A percentile compares a stretch with the other conserved stretches of the same genome.
Conservation (phyloP, 2,329 filamentous ascomycete species). For the Ophiostoma triangulosporum region DNA sequence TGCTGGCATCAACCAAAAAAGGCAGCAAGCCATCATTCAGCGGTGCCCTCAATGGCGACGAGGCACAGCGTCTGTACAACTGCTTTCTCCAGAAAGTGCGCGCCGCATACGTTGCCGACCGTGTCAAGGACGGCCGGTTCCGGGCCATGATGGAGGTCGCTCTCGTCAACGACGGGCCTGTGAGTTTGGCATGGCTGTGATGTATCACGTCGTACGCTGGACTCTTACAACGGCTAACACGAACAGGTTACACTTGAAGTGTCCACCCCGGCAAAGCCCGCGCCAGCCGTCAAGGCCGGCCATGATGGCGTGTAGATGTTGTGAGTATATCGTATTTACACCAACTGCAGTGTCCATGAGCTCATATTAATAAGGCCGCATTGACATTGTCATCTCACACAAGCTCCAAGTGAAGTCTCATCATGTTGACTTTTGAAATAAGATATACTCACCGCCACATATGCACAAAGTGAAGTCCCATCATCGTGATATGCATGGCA, state of each 20-base stretch:
- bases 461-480: too few species aligned
- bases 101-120: slow-evolving; percentile 55
- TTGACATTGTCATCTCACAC: too few species aligned
- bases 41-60: slow-evolving; percentile 63
- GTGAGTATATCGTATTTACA: too few species aligned
- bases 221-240: background rate
- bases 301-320: background rate
- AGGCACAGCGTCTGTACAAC: slow-evolving; percentile 71
- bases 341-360: too few species aligned
- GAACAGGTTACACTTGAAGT: slow-evolving; percentile 9
- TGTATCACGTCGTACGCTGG: too few species aligned
- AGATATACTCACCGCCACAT: too few species aligned
- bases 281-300: background rate
- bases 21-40: slow-evolving; percentile 94
- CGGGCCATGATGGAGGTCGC: slow-evolving; percentile 99
- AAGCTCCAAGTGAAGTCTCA: too few species aligned
- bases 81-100: slow-evolving; percentile 68
- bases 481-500: too few species aligned
- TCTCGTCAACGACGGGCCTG: slow-evolving; percentile 72
- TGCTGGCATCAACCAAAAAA: slow-evolving; percentile 87
- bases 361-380: too few species aligned
- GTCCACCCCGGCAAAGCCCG: background rate
- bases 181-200: slow-evolving; percentile 21
- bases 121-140: slow-evolving; percentile 89
- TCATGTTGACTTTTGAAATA: too few species aligned